phyloP scores from a whole-genome alignment of 1,284 basidiomycete genomes.

The Laetiporus sulphureus region DNA sequence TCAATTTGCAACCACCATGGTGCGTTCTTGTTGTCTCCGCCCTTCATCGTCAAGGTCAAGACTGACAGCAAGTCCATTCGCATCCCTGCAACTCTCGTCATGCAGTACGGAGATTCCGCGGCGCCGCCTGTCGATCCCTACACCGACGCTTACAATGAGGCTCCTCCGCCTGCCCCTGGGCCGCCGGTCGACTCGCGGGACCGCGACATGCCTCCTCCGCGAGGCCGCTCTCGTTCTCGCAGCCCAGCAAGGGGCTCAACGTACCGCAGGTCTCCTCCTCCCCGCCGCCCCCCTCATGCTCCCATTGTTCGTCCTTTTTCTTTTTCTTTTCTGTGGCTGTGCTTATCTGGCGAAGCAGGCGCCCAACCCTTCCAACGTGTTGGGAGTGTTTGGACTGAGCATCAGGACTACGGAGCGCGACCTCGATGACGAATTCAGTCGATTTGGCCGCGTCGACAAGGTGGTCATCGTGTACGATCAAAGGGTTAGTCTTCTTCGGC shows the following conservation, averaged over 20 bases:
- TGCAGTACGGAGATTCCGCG: constrained; percentile 56
- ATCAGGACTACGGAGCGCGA: constrained; percentile 93
- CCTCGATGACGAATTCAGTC: constrained; percentile 88
- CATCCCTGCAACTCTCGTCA: too few species aligned
- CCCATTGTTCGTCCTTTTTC: constrained; percentile 51
- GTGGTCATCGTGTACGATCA: constrained; percentile 99
- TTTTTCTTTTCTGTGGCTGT: constrained; percentile 13
- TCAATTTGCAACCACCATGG: constrained; percentile 47
- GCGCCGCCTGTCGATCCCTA: constrained; percentile 68
- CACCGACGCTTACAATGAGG: constrained; percentile 71
- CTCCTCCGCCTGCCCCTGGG: constrained; percentile 37
- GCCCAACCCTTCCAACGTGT: constrained; percentile 80
- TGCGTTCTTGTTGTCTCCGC: constrained; percentile 31
- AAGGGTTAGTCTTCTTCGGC: constrained; percentile 44
- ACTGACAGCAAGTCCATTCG: too few species aligned
- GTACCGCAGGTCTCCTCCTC: constrained; percentile 33
- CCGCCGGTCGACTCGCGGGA: constrained; percentile 41
- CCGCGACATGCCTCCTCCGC: constrained; percentile 31
- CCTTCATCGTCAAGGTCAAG: too few species aligned
- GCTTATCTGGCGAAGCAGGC: constrained; percentile 52
- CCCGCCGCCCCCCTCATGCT: constrained; percentile 61
- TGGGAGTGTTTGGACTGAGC: constrained; percentile 95
- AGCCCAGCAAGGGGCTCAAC: constrained; percentile 39
- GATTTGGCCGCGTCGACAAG: constrained; percentile 90
- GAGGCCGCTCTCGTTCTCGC: constrained; percentile 69